These are phyloP conservation scores for Cryptosporidium baileyi DNA, from an alignment of 169 alveolate species.

Conservation along the genomic window DNA sequence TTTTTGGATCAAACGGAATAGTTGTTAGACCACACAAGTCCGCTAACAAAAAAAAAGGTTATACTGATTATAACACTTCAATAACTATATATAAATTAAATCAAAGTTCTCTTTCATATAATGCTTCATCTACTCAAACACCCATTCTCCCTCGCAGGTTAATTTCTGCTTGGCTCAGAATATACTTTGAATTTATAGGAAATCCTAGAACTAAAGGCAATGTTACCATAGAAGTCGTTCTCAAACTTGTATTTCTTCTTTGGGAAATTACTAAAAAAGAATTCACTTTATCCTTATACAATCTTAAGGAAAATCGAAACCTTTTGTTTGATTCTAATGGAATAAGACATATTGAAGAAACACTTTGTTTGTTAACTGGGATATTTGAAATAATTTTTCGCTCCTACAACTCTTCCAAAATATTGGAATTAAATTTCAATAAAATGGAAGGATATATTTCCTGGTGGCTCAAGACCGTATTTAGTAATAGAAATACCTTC, in stretches of 20 bases:
- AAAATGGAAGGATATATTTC: background rate
- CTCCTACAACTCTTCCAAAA: too few relatives aligned
- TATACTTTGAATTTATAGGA: conserved; percentile 28
- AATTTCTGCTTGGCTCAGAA: conserved; percentile 25
- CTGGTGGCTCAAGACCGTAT: conserved; percentile 17
- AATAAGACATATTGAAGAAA: conserved; percentile 24
- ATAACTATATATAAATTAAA: conserved; percentile 16
- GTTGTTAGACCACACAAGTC: conserved; percentile 34
- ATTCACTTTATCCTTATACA: background rate
- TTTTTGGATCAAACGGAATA: conserved; percentile 28
- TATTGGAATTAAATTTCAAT: background rate
- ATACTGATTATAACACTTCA: background rate
- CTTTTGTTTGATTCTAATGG: background rate
- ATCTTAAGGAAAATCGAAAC: background rate
- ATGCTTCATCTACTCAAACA: background rate
- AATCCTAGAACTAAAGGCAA: background rate
- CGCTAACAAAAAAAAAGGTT: too few relatives aligned
- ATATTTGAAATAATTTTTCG: background rate
- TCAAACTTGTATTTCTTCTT: background rate
- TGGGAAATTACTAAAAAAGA: conserved; percentile 42
- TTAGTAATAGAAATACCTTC: background rate
- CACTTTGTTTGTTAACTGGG: conserved; percentile 24
- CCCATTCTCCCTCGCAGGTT: background rate
- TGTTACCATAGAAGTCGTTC: background rate
- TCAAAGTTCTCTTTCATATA: background rate